phyloP scores from a whole-genome alignment of 2,329 filamentous ascomycete species.

The Colletotrichum aenigma region DNA sequence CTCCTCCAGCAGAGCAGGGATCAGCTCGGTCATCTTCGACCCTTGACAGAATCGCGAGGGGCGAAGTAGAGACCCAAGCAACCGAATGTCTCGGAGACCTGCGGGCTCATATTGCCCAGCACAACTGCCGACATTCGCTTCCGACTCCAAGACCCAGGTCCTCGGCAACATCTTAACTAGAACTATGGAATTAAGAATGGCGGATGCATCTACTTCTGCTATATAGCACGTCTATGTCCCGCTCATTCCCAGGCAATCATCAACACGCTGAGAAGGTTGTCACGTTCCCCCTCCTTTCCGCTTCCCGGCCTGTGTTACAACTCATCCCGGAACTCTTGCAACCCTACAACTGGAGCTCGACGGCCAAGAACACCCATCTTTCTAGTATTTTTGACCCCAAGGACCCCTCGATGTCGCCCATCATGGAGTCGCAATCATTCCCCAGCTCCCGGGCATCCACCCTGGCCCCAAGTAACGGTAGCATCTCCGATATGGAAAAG shows the following conservation, averaged over 20 bases:
- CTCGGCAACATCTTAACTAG: background rate
- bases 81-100: slow-evolving; percentile 10
- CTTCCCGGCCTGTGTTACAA: background rate
- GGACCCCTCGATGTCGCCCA: background rate
- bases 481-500: slow-evolving; percentile 9
- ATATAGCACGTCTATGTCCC: background rate
- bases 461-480: background rate
- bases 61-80: background rate
- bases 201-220: background rate
- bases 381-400: slow-evolving; percentile 5
- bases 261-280: background rate
- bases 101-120: background rate
- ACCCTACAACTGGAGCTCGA: background rate
- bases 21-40: background rate
- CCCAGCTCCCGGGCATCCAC: background rate
- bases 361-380: background rate
- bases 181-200: background rate
- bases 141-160: background rate
- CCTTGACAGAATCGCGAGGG: background rate
- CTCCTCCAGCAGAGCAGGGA: background rate
- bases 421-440: background rate
- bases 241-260: background rate
- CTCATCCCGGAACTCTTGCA: background rate
- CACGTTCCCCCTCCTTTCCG: background rate
- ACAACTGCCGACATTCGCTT: background rate